These are phyloP conservation scores for Zychaea mexicana DNA, from an alignment of 371 early-diverging fungal species.

Conservation along the genomic window DNA sequence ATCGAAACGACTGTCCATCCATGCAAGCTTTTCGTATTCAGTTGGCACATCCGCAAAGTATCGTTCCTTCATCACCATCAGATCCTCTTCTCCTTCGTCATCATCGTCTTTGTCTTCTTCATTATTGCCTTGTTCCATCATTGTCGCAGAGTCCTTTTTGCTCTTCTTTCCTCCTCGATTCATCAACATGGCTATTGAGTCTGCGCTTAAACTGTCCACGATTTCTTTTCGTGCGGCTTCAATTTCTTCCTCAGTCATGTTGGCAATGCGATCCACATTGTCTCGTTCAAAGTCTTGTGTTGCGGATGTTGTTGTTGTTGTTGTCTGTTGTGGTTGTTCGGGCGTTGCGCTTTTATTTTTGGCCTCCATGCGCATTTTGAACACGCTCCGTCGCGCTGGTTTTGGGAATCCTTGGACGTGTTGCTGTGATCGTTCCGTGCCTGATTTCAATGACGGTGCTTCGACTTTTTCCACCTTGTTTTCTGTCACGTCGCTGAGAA, in stretches of 20 bases:
- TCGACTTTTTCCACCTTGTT: conserved; percentile 27
- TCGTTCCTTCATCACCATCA: conserved; percentile 51
- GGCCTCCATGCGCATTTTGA: conserved; percentile 27
- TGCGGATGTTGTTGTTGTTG: conserved; percentile 11
- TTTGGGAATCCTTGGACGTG: conserved; percentile 57
- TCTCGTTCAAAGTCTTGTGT: conserved; percentile 54
- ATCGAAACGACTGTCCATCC: conserved; percentile 59
- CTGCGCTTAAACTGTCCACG: conserved; percentile 56
- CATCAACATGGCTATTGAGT: conserved; percentile 50
- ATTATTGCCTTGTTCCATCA: too few species aligned
- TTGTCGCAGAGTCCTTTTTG: too few species aligned
- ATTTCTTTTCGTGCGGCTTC: conserved; percentile 62
- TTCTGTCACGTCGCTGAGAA: conserved; percentile 56
- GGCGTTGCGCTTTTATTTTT: conserved; percentile 12
- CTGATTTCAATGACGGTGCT: conserved; percentile 24
- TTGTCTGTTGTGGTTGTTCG: conserved; percentile 13
- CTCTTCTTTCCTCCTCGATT: conserved; percentile 22
- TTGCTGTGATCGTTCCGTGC: conserved; percentile 19
- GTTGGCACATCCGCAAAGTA: conserved; percentile 58
- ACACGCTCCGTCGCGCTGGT: conserved; percentile 55
- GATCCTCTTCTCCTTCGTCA: conserved; percentile 51
- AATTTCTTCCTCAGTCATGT: conserved; percentile 67
- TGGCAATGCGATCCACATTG: conserved; percentile 52
- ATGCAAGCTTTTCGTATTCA: conserved; percentile 72
- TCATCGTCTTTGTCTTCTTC: conserved; percentile 13